Conservation (phyloP, 1,284 basidiomycete genomes). For the Microbotryum intermedium region DNA sequence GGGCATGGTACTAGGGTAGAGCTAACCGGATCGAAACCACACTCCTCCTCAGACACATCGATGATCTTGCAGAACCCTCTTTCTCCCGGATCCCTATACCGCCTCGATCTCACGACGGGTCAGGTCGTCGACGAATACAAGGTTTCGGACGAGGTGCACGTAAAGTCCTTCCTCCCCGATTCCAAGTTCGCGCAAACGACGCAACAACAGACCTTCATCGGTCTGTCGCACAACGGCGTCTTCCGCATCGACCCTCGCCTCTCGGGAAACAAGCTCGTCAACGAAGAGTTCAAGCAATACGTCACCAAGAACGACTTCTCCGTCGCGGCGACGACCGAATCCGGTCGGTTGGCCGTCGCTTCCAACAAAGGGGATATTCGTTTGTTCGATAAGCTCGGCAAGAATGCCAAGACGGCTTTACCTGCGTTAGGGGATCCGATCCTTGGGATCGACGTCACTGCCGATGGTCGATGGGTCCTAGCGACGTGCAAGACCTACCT, state of each 20-base stretch:
- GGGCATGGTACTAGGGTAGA: too few relatives aligned
- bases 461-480: slow-evolving; percentile 88
- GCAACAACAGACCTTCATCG: slow-evolving; percentile 83
- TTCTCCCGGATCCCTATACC: slow-evolving; percentile 77
- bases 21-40: neutral
- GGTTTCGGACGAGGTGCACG: slow-evolving; percentile 75
- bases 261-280: slow-evolving; percentile 84
- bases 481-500: slow-evolving; percentile 94
- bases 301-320: slow-evolving; percentile 92
- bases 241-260: slow-evolving; percentile 95
- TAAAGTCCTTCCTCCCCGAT: slow-evolving; percentile 83
- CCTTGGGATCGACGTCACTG: slow-evolving; percentile 86
- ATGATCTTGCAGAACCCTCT: slow-evolving; percentile 87
- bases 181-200: slow-evolving; percentile 94
- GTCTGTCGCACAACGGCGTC: slow-evolving; percentile 83
- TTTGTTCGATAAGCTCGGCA: slow-evolving; percentile 90
- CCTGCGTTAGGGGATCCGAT: slow-evolving; percentile 94
- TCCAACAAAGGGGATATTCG: slow-evolving; percentile 96
- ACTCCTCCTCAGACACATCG: slow-evolving; percentile 57
- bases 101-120: slow-evolving; percentile 87
- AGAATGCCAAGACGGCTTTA: slow-evolving; percentile 98
- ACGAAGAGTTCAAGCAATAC: slow-evolving; percentile 94
- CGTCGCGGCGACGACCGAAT: slow-evolving; percentile 76
- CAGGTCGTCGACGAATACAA: slow-evolving; percentile 99
- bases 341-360: slow-evolving; percentile 82